phyloP scores from a whole-genome alignment of 2,329 filamentous ascomycete species.

The Dactylella cylindrospora region DNA sequence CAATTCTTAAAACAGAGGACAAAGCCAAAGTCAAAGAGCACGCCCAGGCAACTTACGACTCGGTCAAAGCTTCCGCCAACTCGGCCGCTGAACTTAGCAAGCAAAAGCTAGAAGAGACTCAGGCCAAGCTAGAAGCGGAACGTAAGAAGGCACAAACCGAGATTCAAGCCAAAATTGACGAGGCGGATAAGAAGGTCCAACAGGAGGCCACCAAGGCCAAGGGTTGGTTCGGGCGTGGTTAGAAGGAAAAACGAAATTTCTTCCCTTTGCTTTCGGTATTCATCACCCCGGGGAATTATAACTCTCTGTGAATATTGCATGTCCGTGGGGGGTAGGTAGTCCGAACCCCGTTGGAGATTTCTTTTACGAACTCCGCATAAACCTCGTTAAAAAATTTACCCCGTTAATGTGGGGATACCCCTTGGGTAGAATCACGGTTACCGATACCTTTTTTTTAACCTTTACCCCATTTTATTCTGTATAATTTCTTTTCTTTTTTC shows the following conservation, averaged over 20 bases:
- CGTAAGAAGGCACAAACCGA: conserved; percentile 29
- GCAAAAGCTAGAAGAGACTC: conserved; percentile 32
- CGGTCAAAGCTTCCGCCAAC: conserved; percentile 21
- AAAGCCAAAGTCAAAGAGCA: conserved; percentile 30
- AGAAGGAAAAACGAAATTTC: neutral
- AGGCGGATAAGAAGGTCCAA: conserved; percentile 38
- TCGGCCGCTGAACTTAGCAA: conserved; percentile 22
- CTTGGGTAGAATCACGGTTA: too few species aligned
- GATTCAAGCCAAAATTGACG: conserved; percentile 33
- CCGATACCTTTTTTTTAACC: too few species aligned
- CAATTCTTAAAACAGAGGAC: conserved; percentile 24
- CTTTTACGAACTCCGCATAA: too few species aligned
- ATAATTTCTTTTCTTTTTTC: too few species aligned
- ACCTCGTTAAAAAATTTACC: too few species aligned
- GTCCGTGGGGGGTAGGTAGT: too few species aligned
- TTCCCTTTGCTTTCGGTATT: too few species aligned
- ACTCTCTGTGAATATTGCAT: too few species aligned
- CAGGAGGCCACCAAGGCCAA: conserved; percentile 29
- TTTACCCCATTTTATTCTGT: too few species aligned
- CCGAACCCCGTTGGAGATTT: too few species aligned
- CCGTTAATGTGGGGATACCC: too few species aligned
- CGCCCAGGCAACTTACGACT: conserved; percentile 27
- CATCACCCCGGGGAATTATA: too few species aligned
- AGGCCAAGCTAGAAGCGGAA: conserved; percentile 25
- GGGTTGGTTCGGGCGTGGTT: conserved; percentile 31